These are phyloP conservation scores for Helicostylum pulchrum DNA, from an alignment of 192 early-diverging fungal genomes.

Conservation along the genomic window DNA sequence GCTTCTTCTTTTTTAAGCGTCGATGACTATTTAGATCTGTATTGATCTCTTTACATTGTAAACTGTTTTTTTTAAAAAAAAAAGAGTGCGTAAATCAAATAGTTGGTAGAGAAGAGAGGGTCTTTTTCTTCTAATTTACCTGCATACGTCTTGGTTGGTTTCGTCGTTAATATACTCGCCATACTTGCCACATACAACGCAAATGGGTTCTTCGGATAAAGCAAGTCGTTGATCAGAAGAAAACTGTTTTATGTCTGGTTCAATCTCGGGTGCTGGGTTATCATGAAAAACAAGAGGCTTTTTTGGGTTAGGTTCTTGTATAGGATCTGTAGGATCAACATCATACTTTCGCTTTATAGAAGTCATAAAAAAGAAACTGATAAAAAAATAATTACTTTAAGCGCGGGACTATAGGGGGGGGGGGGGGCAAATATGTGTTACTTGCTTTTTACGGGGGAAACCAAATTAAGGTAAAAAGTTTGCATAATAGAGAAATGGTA, in stretches of 20 bases:
- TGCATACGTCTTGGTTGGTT: constrained; percentile 43
- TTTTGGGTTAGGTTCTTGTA: no score
- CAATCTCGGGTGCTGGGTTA: no score
- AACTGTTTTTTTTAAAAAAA: constrained; percentile 12
- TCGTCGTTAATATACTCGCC: constrained; percentile 44
- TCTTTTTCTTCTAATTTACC: constrained; percentile 17
- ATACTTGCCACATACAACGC: constrained; percentile 43
- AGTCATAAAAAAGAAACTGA: no score
- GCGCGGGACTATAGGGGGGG: no score
- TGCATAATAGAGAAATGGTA: no score
- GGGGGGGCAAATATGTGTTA: no score
- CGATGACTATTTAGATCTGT: constrained; percentile 18
- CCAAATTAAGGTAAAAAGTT: no score
- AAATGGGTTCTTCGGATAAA: constrained; percentile 32
- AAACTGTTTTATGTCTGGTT: constrained; percentile 12
- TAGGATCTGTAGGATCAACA: no score
- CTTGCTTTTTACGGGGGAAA: no score
- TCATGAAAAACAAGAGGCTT: no score
- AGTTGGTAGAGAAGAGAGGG: neutral
- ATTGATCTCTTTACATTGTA: constrained; percentile 42
- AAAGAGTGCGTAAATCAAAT: neutral
- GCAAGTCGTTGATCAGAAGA: constrained; percentile 32
- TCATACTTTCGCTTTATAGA: no score
- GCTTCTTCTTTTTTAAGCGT: neutral
- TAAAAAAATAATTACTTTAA: no score